Conservation (phyloP, 2,329 filamentous ascomycete genomes). For the Cordyceps pruinosa region DNA sequence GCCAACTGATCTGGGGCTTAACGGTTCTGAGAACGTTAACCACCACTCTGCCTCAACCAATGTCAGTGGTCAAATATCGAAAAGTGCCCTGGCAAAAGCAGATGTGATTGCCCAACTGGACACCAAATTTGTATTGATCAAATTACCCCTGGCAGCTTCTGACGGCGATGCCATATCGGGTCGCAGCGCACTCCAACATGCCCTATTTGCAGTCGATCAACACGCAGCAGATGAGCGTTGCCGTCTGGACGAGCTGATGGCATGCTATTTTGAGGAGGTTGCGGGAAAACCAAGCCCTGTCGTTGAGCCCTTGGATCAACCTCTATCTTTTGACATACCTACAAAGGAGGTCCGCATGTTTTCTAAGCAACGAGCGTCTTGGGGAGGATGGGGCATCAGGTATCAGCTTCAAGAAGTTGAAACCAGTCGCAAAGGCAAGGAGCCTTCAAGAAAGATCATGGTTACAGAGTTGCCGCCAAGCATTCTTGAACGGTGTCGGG, state of each 20-base stretch:
- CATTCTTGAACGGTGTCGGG: constrained; percentile 68
- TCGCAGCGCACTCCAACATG: constrained; percentile 28
- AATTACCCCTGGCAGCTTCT: constrained; percentile 33
- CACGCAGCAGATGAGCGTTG: constrained; percentile 91
- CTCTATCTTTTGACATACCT: constrained; percentile 60
- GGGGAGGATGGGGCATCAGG: constrained; percentile 67
- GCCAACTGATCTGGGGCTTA: constrained; percentile 16
- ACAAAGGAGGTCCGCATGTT: constrained; percentile 55
- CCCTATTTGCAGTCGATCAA: constrained; percentile 78
- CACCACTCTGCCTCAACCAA: constrained; percentile 22
- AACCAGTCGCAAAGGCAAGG: neutral
- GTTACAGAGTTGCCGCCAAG: constrained; percentile 59
- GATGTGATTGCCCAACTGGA: constrained; percentile 78
- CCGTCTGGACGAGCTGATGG: constrained; percentile 67
- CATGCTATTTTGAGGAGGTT: constrained; percentile 36
- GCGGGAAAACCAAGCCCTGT: constrained; percentile 25
- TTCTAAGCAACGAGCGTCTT: constrained; percentile 43
- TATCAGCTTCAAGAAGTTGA: constrained; percentile 40
- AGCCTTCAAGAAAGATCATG: constrained; percentile 27
- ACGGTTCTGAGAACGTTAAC: neutral
- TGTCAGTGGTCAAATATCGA: constrained; percentile 49
- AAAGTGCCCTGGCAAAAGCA: constrained; percentile 50
- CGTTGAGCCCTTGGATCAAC: constrained; percentile 34
- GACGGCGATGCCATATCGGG: neutral
- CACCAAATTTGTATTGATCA: constrained; percentile 76